These are phyloP conservation scores for Nemania sp. DNA, from an alignment of 2,329 filamentous ascomycete genomes.

Conservation along the genomic window DNA sequence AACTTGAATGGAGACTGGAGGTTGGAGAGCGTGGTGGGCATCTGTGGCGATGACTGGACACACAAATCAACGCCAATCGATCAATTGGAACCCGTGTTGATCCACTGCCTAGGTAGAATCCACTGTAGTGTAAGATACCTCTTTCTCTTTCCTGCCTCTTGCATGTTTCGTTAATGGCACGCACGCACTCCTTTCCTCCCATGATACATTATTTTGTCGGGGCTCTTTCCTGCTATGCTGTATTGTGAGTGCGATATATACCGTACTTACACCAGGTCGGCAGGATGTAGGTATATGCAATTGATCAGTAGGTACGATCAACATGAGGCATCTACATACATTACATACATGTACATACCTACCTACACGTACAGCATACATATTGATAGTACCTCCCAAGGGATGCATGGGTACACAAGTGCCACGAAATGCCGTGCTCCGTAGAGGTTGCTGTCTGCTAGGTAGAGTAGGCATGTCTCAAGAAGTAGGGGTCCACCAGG, in stretches of 20 bases:
- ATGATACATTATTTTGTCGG: background rate
- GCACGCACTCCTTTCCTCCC: background rate
- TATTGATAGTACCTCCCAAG: background rate
- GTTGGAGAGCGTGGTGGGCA: constrained; percentile 20
- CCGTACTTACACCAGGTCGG: too few species aligned
- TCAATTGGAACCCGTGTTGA: constrained; percentile 10
- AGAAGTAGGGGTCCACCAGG: constrained; percentile 12
- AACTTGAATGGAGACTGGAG: background rate
- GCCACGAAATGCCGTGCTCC: constrained; percentile 34
- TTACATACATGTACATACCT: too few species aligned
- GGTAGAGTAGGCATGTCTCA: background rate
- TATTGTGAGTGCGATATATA: background rate
- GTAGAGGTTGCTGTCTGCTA: background rate
- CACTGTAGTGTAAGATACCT: constrained; percentile 10
- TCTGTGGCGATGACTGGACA: constrained; percentile 5
- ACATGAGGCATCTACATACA: too few species aligned
- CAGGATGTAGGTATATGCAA: too few species aligned
- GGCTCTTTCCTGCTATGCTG: constrained; percentile 1
- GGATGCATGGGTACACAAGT: constrained; percentile 15
- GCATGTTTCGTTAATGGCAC: constrained; percentile 2
- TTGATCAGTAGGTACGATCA: too few species aligned
- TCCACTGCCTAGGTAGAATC: constrained; percentile 18
- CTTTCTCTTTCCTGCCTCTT: constrained; percentile 28
- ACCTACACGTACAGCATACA: background rate
- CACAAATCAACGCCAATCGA: constrained; percentile 17